phyloP scores from a whole-genome alignment of 1,284 basidiomycete genomes.

The Grifola frondosa region DNA sequence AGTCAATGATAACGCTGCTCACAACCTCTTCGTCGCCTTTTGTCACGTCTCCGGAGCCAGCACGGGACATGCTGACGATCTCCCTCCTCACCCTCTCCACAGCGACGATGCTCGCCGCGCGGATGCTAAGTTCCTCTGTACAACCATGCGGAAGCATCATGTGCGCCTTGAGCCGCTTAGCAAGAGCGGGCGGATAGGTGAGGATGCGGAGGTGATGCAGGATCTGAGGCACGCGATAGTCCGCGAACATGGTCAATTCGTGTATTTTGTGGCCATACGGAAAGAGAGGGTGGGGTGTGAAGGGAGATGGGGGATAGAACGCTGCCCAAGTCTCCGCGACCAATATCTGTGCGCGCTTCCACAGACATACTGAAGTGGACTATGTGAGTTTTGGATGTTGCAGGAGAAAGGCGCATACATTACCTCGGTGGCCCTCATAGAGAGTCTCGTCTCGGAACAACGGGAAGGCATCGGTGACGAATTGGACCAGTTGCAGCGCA shows the following conservation, averaged over 20 bases:
- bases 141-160: slow-evolving; percentile 52
- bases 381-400: slow-evolving; percentile 3
- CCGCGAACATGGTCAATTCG: slow-evolving; percentile 83
- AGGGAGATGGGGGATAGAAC: slow-evolving; percentile 55
- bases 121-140: slow-evolving; percentile 68
- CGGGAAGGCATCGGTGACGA: slow-evolving; percentile 69
- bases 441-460: slow-evolving; percentile 71
- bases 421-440: slow-evolving; percentile 59
- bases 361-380: slow-evolving; percentile 57
- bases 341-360: slow-evolving; percentile 85
- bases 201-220: slow-evolving; percentile 76
- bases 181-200: slow-evolving; percentile 59
- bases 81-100: slow-evolving; percentile 68
- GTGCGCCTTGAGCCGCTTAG: slow-evolving; percentile 44
- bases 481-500: slow-evolving; percentile 69
- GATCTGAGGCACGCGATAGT: slow-evolving; percentile 85
- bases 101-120: slow-evolving; percentile 72
- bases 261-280: slow-evolving; percentile 61
- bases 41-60: slow-evolving; percentile 17
- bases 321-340: slow-evolving; percentile 85
- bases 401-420: slow-evolving; percentile 13
- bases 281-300: slow-evolving; percentile 64
- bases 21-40: slow-evolving; percentile 38
- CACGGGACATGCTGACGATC: slow-evolving; percentile 35
- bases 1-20: slow-evolving; percentile 81